Conservation (phyloP, 768 basidiomycete species). For the Suillus cothurnatus region DNA sequence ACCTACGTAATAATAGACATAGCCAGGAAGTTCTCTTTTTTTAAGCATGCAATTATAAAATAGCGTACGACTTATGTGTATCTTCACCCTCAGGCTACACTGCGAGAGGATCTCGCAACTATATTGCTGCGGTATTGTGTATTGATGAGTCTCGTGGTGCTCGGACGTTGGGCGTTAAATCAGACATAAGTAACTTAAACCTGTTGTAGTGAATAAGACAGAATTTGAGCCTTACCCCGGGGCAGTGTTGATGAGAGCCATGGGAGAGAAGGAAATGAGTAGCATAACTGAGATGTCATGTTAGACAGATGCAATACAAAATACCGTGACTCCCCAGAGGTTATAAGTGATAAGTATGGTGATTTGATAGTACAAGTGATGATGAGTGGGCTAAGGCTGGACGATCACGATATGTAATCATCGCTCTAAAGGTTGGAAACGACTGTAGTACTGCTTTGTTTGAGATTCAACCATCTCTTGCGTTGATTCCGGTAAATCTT, state of each 20-base stretch:
- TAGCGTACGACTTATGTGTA: not conserved
- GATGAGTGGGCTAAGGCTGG: not conserved
- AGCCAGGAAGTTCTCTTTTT: not conserved
- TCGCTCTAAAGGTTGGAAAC: constrained; percentile 68
- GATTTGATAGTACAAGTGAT: constrained; percentile 12
- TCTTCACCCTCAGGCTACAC: not conserved
- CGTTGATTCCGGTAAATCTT: constrained; percentile 90
- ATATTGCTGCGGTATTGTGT: not conserved
- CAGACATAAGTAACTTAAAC: constrained; percentile 28
- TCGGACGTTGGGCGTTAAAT: constrained; percentile 50
- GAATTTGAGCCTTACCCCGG: not conserved
- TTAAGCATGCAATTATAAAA: not conserved
- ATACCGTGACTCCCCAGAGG: not conserved
- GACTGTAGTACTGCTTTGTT: constrained; percentile 84
- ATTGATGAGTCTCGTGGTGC: constrained; percentile 12
- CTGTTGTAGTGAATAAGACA: too few relatives aligned
- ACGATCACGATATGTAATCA: constrained; percentile 13
- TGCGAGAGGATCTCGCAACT: not conserved
- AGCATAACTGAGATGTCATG: not conserved
- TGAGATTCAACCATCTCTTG: constrained; percentile 88
- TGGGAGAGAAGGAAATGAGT: not conserved
- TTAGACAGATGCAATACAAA: not conserved
- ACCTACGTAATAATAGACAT: not conserved
- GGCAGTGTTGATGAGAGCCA: not conserved
- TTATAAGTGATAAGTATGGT: not conserved